Percentiles rank a stretch among this genome's conserved stretches.
These are phyloP conservation scores for Lindgomyces ingoldianus DNA, from an alignment of 495 filamentous ascomycete species.

Conservation along the genomic window DNA sequence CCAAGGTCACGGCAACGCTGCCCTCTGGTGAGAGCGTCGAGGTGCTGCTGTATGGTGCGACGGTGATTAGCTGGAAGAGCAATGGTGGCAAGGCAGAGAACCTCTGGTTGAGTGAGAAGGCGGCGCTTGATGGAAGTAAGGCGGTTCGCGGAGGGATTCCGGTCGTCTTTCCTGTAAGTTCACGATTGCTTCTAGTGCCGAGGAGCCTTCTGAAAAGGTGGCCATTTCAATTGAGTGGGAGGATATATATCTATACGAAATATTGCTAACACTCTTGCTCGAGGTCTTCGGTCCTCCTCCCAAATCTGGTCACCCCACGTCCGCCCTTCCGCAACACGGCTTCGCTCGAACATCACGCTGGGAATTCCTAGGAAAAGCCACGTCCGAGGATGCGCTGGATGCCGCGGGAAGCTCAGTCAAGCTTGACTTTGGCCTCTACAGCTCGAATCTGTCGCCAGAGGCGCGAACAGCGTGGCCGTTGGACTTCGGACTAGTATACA, in stretches of 20 bases:
- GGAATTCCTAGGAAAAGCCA: constrained; percentile 74
- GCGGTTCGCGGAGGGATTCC: constrained; percentile 78
- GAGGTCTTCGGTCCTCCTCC: constrained; percentile 89
- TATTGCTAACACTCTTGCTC: neutral
- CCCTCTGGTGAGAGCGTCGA: constrained; percentile 84
- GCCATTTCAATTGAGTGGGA: too few relatives aligned
- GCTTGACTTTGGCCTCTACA: constrained; percentile 89
- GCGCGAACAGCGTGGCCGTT: constrained; percentile 71
- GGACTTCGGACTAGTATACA: constrained; percentile 88
- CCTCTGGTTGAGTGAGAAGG: constrained; percentile 81
- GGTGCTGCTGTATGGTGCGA: constrained; percentile 87
- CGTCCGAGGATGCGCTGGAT: constrained; percentile 53
- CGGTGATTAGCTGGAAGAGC: constrained; percentile 89
- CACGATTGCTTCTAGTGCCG: too few relatives aligned
- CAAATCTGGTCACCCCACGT: constrained; percentile 64
- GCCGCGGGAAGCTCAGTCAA: constrained; percentile 56
- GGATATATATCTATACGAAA: too few relatives aligned
- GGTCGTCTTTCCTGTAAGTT: constrained; percentile 87
- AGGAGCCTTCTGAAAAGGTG: too few relatives aligned
- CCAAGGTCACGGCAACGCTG: constrained; percentile 65
- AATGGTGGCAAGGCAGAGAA: constrained; percentile 72
- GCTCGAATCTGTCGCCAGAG: constrained; percentile 64
- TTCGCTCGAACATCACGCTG: constrained; percentile 84
- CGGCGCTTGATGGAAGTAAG: constrained; percentile 67
- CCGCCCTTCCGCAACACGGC: constrained; percentile 84